Conservation (phyloP, 345 rosid species). For the Boechera divaricarpa region DNA sequence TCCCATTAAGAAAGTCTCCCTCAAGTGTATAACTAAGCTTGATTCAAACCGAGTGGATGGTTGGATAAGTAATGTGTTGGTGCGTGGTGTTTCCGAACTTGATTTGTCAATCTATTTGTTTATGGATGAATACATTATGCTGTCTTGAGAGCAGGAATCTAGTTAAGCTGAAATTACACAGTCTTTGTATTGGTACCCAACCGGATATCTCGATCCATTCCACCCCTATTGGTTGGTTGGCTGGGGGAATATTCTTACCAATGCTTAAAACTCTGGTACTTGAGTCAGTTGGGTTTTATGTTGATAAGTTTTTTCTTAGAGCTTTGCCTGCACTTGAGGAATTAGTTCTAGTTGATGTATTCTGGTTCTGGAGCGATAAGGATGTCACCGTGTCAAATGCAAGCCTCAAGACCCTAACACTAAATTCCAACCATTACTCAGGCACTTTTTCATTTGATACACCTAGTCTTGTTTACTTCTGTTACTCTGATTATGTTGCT, state of each 20-base stretch:
- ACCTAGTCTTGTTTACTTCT: not conserved
- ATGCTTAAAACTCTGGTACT: conserved; percentile 8
- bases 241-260: not conserved
- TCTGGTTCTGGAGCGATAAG: not conserved
- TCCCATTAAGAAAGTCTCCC: not conserved
- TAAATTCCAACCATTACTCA: not conserved
- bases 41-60: not conserved
- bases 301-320: not conserved
- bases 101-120: not conserved
- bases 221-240: not conserved
- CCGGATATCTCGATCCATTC: not conserved
- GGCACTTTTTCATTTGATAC: not conserved
- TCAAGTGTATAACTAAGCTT: not conserved
- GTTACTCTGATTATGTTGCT: not conserved
- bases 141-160: not conserved
- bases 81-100: conserved; percentile 1
- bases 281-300: not conserved
- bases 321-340: conserved; percentile 20
- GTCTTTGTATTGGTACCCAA: not conserved
- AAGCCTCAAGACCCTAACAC: not conserved
- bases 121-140: not conserved
- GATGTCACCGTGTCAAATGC: not conserved
- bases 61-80: conserved; percentile 13
- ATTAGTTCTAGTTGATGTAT: not conserved
- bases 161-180: not conserved